Conservation (phyloP, 108 stramenopile species). For the Aurantiochytrium sp. region DNA sequence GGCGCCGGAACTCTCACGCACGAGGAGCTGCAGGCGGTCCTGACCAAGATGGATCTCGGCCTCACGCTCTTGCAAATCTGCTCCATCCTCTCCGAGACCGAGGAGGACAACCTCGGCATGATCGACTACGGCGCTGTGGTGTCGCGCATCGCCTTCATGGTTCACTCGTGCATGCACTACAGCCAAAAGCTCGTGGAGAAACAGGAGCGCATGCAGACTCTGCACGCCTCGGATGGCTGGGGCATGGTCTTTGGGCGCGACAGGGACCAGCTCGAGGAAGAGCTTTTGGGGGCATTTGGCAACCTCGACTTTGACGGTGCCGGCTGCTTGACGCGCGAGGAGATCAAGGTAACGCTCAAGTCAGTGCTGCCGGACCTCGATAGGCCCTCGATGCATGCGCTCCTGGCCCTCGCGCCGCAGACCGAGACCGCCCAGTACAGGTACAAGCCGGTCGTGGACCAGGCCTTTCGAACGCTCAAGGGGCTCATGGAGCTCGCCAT, state of each 20-base stretch:
- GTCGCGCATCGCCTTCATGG: not conserved
- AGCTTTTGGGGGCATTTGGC: not conserved
- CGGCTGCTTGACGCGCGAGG: not conserved
- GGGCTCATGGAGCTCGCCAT: conserved; percentile 16
- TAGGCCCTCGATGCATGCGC: not conserved
- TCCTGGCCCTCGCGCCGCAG: not conserved
- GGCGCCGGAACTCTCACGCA: not conserved
- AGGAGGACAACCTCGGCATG: not conserved
- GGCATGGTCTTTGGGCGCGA: conserved; percentile 23
- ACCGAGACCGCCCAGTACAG: conserved; percentile 11
- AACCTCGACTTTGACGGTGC: not conserved
- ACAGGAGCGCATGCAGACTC: conserved; percentile 9
- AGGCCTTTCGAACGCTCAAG: conserved; percentile 15
- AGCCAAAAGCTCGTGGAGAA: not conserved
- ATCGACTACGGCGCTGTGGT: not conserved
- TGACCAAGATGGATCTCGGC: not conserved
- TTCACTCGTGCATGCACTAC: not conserved
- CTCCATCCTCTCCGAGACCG: not conserved
- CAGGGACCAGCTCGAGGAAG: not conserved
- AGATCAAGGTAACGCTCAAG: not conserved
- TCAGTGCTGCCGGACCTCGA: not conserved
- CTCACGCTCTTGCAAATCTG: conserved; percentile 11
- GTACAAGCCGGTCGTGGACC: not conserved
- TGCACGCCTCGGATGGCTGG: not conserved
- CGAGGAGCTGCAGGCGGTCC: not conserved